These are phyloP conservation scores for Angomonas ambiguus DNA, from an alignment of 208 protist species.

Conservation along the genomic window DNA sequence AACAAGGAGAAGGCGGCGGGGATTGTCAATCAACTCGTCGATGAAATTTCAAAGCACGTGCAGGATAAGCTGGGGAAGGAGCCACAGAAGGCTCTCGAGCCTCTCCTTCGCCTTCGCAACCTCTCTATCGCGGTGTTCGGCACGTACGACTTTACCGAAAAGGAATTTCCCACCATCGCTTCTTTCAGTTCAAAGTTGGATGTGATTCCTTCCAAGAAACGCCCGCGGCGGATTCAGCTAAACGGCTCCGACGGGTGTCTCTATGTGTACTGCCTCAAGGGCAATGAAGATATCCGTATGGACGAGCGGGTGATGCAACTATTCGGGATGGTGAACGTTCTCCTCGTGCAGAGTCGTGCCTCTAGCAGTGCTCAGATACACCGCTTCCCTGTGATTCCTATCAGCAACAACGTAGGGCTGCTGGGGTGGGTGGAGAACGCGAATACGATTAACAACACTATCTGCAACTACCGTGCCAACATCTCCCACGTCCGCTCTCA, in stretches of 20 bases:
- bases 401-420: constrained; percentile 98
- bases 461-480: constrained; percentile 96
- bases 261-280: constrained; percentile 99
- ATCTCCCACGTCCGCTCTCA: constrained; percentile 84
- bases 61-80: constrained; percentile 92
- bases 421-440: constrained; percentile 98
- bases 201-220: constrained; percentile 99
- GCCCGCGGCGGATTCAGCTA: constrained; percentile 96
- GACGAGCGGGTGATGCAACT: constrained; percentile 99
- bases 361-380: constrained; percentile 87
- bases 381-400: constrained; percentile 98
- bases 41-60: constrained; percentile 96
- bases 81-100: constrained; percentile 93
- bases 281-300: constrained; percentile 98
- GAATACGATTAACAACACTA: constrained; percentile 98
- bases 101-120: constrained; percentile 92
- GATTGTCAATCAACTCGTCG: constrained; percentile 92
- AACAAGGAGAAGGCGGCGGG: constrained; percentile 77
- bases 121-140: constrained; percentile 97
- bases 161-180: constrained; percentile 91
- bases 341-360: constrained; percentile 92
- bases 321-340: constrained; percentile 99
- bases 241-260: constrained; percentile 94
- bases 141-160: constrained; percentile 86
- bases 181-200: constrained; percentile 93